Percentiles rank a stretch among this genome's conserved stretches.
phyloP scores from a whole-genome alignment of 208 protist genomes.

The Acanthamoeba comandoni region DNA sequence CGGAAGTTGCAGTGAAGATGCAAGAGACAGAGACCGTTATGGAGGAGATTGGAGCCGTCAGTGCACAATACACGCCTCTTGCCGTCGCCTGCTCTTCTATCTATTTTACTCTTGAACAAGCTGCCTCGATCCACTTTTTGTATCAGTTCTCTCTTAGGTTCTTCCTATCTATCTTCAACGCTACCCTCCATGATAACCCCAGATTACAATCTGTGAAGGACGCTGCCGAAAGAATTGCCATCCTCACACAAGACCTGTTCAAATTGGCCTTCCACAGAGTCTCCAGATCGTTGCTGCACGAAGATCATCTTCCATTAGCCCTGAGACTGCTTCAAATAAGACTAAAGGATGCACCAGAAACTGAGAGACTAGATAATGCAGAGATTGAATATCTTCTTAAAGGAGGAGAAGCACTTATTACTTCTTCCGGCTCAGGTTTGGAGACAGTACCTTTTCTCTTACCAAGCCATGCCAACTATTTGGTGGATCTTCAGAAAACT shows the following conservation, averaged over 20 bases:
- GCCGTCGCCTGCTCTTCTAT: slow-evolving; percentile 91
- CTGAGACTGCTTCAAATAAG: slow-evolving; percentile 94
- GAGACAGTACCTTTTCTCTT: slow-evolving; percentile 12
- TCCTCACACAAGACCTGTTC: slow-evolving; percentile 82
- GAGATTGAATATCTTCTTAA: slow-evolving; percentile 83
- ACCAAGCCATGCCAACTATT: slow-evolving; percentile 50
- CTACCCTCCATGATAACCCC: slow-evolving; percentile 87
- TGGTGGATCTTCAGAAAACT: slow-evolving; percentile 58
- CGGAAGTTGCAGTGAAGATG: slow-evolving; percentile 92
- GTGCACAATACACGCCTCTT: slow-evolving; percentile 94
- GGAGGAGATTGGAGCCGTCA: slow-evolving; percentile 88
- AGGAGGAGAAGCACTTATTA: slow-evolving; percentile 75
- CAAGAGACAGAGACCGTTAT: slow-evolving; percentile 93
- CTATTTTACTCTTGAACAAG: slow-evolving; percentile 96
- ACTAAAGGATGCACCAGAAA: slow-evolving; percentile 80
- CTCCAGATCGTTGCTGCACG: slow-evolving; percentile 93
- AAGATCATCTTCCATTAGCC: slow-evolving; percentile 94
- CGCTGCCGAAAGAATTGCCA: slow-evolving; percentile 77
- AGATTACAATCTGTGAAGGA: slow-evolving; percentile 73
- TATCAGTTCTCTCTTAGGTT: slow-evolving; percentile 97
- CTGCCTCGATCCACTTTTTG: slow-evolving; percentile 94
- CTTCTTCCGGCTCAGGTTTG: not conserved
- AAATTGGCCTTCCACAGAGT: slow-evolving; percentile 82
- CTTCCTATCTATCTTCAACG: slow-evolving; percentile 94
- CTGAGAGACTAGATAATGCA: slow-evolving; percentile 66